A percentile compares a stretch with the other conserved stretches of the same genome.
These are phyloP conservation scores for Cinnamomum micranthum DNA, from an alignment of 164 flowering plant species.

Conservation along the genomic window DNA sequence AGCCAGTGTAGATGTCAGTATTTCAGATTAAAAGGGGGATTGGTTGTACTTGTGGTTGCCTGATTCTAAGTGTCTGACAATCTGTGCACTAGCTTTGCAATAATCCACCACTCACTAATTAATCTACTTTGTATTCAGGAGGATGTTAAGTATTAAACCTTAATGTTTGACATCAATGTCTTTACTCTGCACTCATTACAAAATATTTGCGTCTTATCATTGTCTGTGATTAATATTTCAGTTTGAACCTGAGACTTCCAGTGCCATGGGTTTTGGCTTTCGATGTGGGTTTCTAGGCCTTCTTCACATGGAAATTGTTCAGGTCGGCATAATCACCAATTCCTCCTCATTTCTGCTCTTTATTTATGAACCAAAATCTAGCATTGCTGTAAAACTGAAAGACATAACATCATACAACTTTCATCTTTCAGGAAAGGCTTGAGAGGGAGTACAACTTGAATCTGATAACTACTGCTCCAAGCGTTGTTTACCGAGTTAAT, in stretches of 20 bases:
- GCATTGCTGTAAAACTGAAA: background rate
- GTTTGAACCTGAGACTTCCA: slow-evolving; percentile 98
- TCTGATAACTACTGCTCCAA: slow-evolving; percentile 95
- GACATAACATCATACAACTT: background rate
- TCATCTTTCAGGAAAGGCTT: slow-evolving; percentile 83
- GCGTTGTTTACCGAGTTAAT: slow-evolving; percentile 87
- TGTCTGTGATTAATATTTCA: slow-evolving; percentile 25
- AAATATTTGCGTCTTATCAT: background rate
- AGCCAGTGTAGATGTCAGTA: too few species aligned
- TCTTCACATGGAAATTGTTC: slow-evolving; percentile 98
- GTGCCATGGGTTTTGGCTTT: slow-evolving; percentile 99
- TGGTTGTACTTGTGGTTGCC: background rate
- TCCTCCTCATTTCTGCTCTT: background rate
- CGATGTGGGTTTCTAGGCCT: slow-evolving; percentile 98
- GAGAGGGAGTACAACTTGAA: slow-evolving; percentile 91
- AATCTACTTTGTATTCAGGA: background rate
- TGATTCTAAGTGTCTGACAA: background rate
- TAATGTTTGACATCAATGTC: background rate
- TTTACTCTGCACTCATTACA: background rate
- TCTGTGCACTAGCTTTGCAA: background rate
- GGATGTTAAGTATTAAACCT: background rate
- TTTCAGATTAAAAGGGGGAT: too few species aligned
- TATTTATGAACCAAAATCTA: background rate
- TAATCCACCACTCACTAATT: background rate
- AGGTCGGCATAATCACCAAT: slow-evolving; percentile 37